phyloP scores from a whole-genome alignment of 768 basidiomycete genomes.

The Lepiota brunneoincarnata region DNA sequence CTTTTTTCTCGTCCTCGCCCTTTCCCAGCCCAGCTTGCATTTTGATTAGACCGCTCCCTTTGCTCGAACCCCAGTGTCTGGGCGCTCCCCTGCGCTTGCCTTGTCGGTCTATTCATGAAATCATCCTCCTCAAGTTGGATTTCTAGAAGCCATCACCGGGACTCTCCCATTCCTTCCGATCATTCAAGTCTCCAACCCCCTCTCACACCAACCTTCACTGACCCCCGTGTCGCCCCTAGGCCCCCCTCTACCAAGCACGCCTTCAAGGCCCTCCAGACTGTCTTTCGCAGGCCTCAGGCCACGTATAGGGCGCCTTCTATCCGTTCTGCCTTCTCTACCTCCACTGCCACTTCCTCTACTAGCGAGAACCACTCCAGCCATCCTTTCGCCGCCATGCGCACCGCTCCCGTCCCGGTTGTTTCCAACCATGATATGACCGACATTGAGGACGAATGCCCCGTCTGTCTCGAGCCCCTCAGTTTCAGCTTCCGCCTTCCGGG shows the following conservation, averaged over 20 bases:
- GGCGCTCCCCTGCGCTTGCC: slow-evolving; percentile 2
- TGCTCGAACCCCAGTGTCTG: background rate
- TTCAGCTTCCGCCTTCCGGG: slow-evolving; percentile 92
- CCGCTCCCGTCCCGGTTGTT: slow-evolving; percentile 71
- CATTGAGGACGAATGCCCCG: slow-evolving; percentile 91
- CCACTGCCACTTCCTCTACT: slow-evolving; percentile 33
- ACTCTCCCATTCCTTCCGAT: slow-evolving; percentile 30
- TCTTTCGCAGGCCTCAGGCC: slow-evolving; percentile 47
- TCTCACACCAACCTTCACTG: slow-evolving; percentile 43
- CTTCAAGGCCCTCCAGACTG: slow-evolving; percentile 47
- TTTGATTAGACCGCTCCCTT: background rate
- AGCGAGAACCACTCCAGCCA: slow-evolving; percentile 41
- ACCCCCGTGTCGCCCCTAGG: slow-evolving; percentile 35
- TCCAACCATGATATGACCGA: slow-evolving; percentile 59
- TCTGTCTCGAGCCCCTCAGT: slow-evolving; percentile 93
- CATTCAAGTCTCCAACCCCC: slow-evolving; percentile 30
- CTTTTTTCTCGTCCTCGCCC: slow-evolving; percentile 1
- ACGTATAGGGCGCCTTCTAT: slow-evolving; percentile 40
- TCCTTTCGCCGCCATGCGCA: slow-evolving; percentile 59
- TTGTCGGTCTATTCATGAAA: slow-evolving; percentile 32
- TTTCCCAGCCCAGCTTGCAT: background rate
- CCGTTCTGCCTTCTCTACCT: slow-evolving; percentile 48
- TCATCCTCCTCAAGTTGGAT: slow-evolving; percentile 37
- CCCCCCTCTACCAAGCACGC: slow-evolving; percentile 28
- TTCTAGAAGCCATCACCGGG: slow-evolving; percentile 35